Conservation (phyloP, 169 alveolate genomes). For the Eimeria maxima region DNA sequence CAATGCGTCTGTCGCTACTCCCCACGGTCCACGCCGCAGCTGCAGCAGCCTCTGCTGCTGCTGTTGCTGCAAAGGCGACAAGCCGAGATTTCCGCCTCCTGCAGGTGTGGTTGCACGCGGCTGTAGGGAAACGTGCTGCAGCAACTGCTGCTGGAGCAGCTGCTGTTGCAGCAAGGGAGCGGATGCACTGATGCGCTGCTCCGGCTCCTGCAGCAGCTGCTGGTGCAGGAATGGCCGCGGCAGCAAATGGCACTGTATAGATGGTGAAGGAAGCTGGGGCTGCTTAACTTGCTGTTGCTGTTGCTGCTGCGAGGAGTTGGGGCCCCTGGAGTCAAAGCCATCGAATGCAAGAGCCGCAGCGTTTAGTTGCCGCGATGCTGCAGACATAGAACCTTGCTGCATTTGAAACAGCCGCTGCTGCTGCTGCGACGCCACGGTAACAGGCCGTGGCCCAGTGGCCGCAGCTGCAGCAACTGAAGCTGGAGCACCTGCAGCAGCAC, state of each 20-base stretch:
- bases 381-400: conserved; percentile 59
- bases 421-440: background rate
- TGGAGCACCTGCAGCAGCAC: conserved; percentile 51
- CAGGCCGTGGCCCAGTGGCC: background rate
- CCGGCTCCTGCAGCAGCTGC: conserved; percentile 64
- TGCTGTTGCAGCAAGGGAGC: conserved; percentile 64
- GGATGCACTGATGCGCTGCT: conserved; percentile 1
- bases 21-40: background rate
- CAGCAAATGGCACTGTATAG: conserved; percentile 23
- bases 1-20: background rate
- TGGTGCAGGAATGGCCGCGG: conserved; percentile 56
- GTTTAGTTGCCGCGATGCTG: background rate
- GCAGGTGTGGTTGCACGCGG: background rate
- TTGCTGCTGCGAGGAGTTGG: conserved; percentile 15
- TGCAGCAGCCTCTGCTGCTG: conserved; percentile 10
- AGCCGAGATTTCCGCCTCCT: background rate
- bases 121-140: background rate
- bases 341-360: background rate
- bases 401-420: conserved; percentile 44
- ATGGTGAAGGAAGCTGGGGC: conserved; percentile 20
- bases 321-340: background rate
- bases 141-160: conserved; percentile 41
- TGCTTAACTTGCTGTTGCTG: conserved; percentile 55
- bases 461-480: conserved; percentile 42
- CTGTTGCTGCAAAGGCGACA: conserved; percentile 57